Percentiles rank a stretch among this genome's conserved stretches.
Evolutionary conservation across 257 asterid genomes (phyloP).

Genomic region (Jasminum sambac): DNA sequence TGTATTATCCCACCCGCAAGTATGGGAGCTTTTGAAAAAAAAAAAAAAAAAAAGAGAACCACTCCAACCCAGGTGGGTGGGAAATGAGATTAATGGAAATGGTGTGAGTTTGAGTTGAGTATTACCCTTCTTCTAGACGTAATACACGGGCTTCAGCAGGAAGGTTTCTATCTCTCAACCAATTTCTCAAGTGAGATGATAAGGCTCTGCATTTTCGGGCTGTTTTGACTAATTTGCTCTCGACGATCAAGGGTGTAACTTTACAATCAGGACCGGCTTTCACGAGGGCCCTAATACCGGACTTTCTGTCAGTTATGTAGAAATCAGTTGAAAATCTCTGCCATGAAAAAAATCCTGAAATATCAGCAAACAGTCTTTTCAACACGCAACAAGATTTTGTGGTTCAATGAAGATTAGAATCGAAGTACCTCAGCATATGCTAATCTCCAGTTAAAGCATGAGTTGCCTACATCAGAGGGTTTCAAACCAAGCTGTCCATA

Average conservation of each 20-base stretch:
- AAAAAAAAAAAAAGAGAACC: too few species aligned
- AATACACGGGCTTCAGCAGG: slow-evolving; percentile 40
- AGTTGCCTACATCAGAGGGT: slow-evolving; percentile 30
- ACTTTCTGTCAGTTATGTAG: slow-evolving; percentile 39
- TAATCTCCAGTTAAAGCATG: slow-evolving; percentile 32
- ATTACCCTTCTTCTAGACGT: slow-evolving; percentile 46
- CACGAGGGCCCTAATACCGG: slow-evolving; percentile 38
- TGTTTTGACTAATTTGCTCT: slow-evolving; percentile 40
- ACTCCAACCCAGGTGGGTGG: too few species aligned
- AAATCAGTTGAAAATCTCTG: slow-evolving; percentile 45
- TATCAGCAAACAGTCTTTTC: background rate
- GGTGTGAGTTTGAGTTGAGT: background rate
- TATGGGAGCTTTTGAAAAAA: background rate
- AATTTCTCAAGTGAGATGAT: slow-evolving; percentile 39
- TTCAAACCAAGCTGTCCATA: slow-evolving; percentile 29
- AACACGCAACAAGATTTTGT: background rate
- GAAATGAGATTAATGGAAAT: background rate
- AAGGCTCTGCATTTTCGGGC: slow-evolving; percentile 28
- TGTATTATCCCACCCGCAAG: too few species aligned
- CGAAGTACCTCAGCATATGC: slow-evolving; percentile 39
- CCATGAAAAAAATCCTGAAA: slow-evolving; percentile 15
- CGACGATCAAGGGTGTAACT: slow-evolving; percentile 35
- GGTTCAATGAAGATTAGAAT: background rate
- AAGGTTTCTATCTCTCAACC: slow-evolving; percentile 44
- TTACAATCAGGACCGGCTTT: slow-evolving; percentile 40